phyloP scores from a whole-genome alignment of 257 asterid species.

The Solanum chiquidenum region DNA sequence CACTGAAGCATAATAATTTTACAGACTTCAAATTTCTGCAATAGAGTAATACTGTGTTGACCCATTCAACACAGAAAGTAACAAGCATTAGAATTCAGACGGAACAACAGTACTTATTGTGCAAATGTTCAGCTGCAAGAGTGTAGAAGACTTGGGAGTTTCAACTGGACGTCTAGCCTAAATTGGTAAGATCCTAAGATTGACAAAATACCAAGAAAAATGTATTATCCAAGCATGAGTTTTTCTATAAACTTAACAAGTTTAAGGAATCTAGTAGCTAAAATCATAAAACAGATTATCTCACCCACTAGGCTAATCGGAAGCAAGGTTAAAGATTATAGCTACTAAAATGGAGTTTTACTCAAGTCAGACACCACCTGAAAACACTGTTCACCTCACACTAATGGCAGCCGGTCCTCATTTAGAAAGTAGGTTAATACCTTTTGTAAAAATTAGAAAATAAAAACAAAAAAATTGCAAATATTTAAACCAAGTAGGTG shows the following conservation, averaged over 20 bases:
- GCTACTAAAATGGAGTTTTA: not conserved
- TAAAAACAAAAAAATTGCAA: not conserved
- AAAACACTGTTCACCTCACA: not conserved
- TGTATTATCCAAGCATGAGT: not conserved
- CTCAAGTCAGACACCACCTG: not conserved
- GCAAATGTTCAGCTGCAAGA: not conserved
- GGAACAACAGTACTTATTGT: not conserved
- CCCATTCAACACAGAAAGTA: not conserved
- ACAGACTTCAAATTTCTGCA: not conserved
- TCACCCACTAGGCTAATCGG: not conserved
- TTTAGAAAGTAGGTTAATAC: not conserved
- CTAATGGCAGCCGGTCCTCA: not conserved
- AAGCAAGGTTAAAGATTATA: not conserved
- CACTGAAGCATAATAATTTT: not conserved
- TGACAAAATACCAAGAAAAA: not conserved
- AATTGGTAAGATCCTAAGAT: not conserved
- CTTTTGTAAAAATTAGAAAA: not conserved
- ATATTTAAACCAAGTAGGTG: not conserved
- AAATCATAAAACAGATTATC: not conserved
- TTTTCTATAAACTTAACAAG: not conserved
- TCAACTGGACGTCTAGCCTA: not conserved
- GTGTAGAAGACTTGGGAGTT: not conserved
- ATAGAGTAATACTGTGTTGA: not conserved
- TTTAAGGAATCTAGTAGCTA: not conserved
- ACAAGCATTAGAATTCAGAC: not conserved